These are phyloP conservation scores for Penicillium nucicola DNA, from an alignment of 495 filamentous ascomycete genomes.

Conservation along the genomic window DNA sequence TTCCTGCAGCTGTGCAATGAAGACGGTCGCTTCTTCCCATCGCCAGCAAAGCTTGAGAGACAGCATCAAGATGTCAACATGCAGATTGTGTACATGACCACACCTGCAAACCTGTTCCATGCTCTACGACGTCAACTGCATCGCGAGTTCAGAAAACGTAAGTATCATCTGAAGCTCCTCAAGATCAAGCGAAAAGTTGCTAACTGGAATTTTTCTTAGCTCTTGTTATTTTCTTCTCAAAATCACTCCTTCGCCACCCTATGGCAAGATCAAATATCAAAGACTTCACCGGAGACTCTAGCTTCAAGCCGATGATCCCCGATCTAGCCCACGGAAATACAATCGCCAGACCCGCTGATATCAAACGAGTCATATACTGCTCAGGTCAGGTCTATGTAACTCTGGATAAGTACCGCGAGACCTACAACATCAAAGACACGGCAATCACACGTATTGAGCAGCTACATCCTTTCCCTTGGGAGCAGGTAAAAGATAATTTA, in stretches of 20 bases:
- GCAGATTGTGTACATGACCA: conserved; percentile 95
- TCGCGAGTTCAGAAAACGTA: conserved; percentile 91
- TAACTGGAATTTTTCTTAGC: conserved; percentile 19
- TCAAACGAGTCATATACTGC: conserved; percentile 92
- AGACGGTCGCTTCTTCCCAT: conserved; percentile 89
- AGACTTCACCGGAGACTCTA: conserved; percentile 82
- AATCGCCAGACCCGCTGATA: conserved; percentile 76
- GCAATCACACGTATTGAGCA: conserved; percentile 96
- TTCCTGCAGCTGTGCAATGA: conserved; percentile 98
- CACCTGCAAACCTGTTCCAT: conserved; percentile 92
- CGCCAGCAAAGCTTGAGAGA: conserved; percentile 81
- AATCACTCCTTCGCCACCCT: conserved; percentile 88
- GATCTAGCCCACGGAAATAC: conserved; percentile 75
- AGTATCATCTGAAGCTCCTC: too few species aligned
- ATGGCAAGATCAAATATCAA: conserved; percentile 83
- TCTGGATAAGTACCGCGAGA: conserved; percentile 83
- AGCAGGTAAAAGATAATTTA: conserved; percentile 89
- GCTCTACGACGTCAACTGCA: conserved; percentile 95
- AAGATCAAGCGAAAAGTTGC: too few species aligned
- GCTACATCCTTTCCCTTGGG: conserved; percentile 98
- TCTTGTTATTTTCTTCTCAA: conserved; percentile 95
- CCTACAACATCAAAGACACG: conserved; percentile 77
- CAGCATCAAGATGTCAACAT: conserved; percentile 99
- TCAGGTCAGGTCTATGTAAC: conserved; percentile 91
- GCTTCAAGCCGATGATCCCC: conserved; percentile 94